These are phyloP conservation scores for Microbotryum silenes-acaulis DNA, from an alignment of 1,284 basidiomycete species.

Conservation along the genomic window DNA sequence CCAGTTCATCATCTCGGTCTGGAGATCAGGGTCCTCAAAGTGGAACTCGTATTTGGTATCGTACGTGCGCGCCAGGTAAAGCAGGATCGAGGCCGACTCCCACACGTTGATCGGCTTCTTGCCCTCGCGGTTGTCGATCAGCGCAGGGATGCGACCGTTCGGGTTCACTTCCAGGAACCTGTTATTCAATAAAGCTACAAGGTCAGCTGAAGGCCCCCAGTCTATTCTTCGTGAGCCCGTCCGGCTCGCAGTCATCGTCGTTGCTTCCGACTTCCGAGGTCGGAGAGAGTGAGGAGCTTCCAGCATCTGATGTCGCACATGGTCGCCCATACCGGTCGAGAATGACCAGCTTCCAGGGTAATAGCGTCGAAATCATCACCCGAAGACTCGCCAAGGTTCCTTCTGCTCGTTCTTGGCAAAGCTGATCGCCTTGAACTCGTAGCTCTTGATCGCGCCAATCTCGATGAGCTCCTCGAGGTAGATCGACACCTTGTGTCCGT, in stretches of 20 bases:
- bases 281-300: too few species aligned
- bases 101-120: constrained; percentile 13
- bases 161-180: constrained; percentile 18
- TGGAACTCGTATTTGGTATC: constrained; percentile 9
- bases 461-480: constrained; percentile 11
- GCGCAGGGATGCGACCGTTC: constrained; percentile 27
- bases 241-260: neutral
- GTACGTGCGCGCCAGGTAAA: constrained; percentile 18
- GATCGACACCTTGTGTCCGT: constrained; percentile 17
- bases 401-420: constrained; percentile 16
- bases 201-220: neutral
- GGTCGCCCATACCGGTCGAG: neutral
- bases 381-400: constrained; percentile 5
- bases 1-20: constrained; percentile 18
- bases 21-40: constrained; percentile 20
- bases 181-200: too few species aligned
- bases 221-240: neutral
- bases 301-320: too few species aligned
- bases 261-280: too few species aligned
- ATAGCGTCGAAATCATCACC: neutral
- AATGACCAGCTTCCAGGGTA: neutral
- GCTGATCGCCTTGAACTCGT: constrained; percentile 10
- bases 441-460: constrained; percentile 8
- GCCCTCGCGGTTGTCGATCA: constrained; percentile 17
- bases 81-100: constrained; percentile 16